Evolutionary conservation across 2,329 filamentous ascomycete genomes (phyloP).

Genomic region (Aphanoascus verrucosus): DNA sequence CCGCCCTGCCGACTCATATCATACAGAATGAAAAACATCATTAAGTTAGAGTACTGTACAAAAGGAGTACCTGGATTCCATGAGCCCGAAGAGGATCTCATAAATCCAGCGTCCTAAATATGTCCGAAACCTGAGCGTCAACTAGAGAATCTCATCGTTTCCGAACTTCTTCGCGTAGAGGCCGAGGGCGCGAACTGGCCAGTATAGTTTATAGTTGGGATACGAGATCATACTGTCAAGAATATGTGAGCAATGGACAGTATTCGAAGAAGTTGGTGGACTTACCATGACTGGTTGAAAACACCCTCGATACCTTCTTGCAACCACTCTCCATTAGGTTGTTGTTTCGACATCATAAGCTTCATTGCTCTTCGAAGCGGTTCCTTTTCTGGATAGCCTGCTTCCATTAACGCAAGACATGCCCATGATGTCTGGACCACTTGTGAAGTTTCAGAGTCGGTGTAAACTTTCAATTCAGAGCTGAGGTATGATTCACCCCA

Average conservation of each 20-base stretch:
- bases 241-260: constrained; percentile 18
- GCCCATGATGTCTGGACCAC: constrained; percentile 96
- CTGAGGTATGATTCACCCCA: constrained; percentile 93
- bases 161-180: constrained; percentile 71
- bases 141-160: constrained; percentile 44
- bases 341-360: constrained; percentile 76
- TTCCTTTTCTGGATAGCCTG: constrained; percentile 63
- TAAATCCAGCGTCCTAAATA: too few species aligned
- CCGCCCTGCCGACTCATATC: background rate
- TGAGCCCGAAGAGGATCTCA: too few species aligned
- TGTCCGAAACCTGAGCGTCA: background rate
- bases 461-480: constrained; percentile 66
- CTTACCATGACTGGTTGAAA: constrained; percentile 90
- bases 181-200: constrained; percentile 85
- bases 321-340: constrained; percentile 81
- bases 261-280: constrained; percentile 18
- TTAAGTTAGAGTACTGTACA: background rate
- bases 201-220: constrained; percentile 97
- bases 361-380: constrained; percentile 63
- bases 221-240: constrained; percentile 80
- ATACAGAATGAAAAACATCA: background rate
- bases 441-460: constrained; percentile 68
- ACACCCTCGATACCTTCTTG: constrained; percentile 96
- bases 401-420: constrained; percentile 69
- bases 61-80: too few species aligned